Evolutionary conservation across 768 basidiomycete genomes (phyloP).

Genomic region (Polyporus arcularius): DNA sequence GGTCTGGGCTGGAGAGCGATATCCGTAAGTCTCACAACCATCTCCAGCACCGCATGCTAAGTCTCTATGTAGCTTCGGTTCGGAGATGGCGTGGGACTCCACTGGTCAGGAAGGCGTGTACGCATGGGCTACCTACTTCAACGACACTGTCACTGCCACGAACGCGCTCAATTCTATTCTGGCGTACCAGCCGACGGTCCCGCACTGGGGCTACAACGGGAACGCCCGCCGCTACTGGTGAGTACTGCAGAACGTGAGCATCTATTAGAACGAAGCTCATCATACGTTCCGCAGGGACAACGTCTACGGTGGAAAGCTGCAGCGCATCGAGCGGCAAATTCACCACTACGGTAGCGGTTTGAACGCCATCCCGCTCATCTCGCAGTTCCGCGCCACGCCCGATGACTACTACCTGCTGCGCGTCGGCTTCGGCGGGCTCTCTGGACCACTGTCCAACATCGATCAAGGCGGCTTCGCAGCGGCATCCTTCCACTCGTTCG

Average conservation of each 20-base stretch:
- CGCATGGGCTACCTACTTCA: slow-evolving; percentile 55
- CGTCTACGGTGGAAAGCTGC: slow-evolving; percentile 55
- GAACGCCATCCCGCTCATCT: slow-evolving; percentile 55
- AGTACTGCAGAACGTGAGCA: slow-evolving; percentile 2
- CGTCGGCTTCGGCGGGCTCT: slow-evolving; percentile 52
- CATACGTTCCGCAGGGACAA: slow-evolving; percentile 45
- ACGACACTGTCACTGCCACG: slow-evolving; percentile 48
- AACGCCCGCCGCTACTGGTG: slow-evolving; percentile 60
- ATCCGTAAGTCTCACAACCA: slow-evolving; percentile 41
- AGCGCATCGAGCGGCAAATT: slow-evolving; percentile 56
- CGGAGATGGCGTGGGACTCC: slow-evolving; percentile 58
- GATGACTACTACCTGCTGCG: slow-evolving; percentile 53
- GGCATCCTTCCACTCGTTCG: slow-evolving; percentile 62
- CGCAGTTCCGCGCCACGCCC: slow-evolving; percentile 48
- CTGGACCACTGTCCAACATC: slow-evolving; percentile 56
- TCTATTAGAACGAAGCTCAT: background rate
- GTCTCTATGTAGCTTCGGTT: slow-evolving; percentile 45
- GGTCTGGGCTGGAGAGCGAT: slow-evolving; percentile 49
- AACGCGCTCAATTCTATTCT: slow-evolving; percentile 58
- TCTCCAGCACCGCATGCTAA: too few species aligned
- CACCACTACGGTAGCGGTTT: slow-evolving; percentile 61
- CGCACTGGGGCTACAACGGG: slow-evolving; percentile 66
- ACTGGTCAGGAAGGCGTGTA: slow-evolving; percentile 62
- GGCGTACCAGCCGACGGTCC: slow-evolving; percentile 56
- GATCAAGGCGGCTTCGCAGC: slow-evolving; percentile 59